Evolutionary conservation across 345 rosid genomes (phyloP), one percentile per base, ranked within the genome.

Genomic region (Rubroshorea leprosula): DNA sequence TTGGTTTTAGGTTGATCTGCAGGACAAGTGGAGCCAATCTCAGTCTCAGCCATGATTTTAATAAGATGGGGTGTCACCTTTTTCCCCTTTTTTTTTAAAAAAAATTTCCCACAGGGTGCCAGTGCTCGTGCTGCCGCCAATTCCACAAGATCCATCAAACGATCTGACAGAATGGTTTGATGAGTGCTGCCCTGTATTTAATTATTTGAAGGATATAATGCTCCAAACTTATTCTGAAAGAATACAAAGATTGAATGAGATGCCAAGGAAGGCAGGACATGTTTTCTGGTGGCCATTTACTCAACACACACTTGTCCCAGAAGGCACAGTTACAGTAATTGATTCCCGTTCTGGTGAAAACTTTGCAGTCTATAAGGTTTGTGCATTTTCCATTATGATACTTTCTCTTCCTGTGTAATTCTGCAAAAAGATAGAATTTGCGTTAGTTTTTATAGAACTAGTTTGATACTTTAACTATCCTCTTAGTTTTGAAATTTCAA

Each of bases 251-350:
- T 61, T 93, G 61, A 70, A 72, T 56, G 74, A 74, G 46, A 87
- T 89, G 96, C 69, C 80, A 12, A 89, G 76, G 79, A 86, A 58
- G 64, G 97, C 97, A 35, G 72, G 76, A 38, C 76, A 89, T 44
- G 72, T 78, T 64, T 80, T 93, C 60, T 93, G 99, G 97, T 87
- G 99, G 99, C 97, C 99, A 5, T 89, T 89, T 73, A 89, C 99
- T 76, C 96, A 93, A 74, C 99, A 93, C 75, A 74, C 72, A 56
- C 83, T 82, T 66, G 85, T 93, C 26, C 79, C 80, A 10, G 78
- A 86, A 72, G 82, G 68, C 51, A 61, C 29, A 64, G 83, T 89
- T 63, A 83, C 95, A 25, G 86, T 89, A 27, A 89, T 93, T 72
- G 99, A 93, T 80, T 89, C 97, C 51, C 82, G 97, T 18, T 82